These are phyloP conservation scores for Colletotrichum tropicale DNA, from an alignment of 2,329 filamentous ascomycete genomes.

Conservation along the genomic window DNA sequence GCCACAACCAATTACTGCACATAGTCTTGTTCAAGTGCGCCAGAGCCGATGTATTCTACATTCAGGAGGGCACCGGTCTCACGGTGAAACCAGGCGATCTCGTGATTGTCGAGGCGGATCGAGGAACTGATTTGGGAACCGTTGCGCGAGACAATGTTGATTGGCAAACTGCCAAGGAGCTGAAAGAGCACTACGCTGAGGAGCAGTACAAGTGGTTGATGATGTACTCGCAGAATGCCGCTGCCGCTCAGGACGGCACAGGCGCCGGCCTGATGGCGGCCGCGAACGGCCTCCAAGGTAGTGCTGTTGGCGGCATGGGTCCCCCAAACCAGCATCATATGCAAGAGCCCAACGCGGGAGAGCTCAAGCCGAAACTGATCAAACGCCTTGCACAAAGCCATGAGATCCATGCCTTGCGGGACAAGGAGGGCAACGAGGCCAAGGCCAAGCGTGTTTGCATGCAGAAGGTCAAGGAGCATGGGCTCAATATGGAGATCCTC, in stretches of 20 bases:
- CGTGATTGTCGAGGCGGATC: slow-evolving; percentile 96
- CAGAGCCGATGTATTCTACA: slow-evolving; percentile 94
- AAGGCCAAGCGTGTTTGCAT: slow-evolving; percentile 97
- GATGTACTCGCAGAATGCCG: slow-evolving; percentile 91
- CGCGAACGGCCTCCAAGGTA: slow-evolving; percentile 67
- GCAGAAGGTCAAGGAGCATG: slow-evolving; percentile 94
- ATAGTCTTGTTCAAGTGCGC: slow-evolving; percentile 97
- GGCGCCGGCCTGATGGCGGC: slow-evolving; percentile 68
- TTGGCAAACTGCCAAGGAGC: slow-evolving; percentile 83
- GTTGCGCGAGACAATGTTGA: slow-evolving; percentile 88
- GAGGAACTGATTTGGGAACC: slow-evolving; percentile 92
- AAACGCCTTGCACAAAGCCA: slow-evolving; percentile 92
- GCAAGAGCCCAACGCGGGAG: slow-evolving; percentile 72
- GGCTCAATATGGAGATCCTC: slow-evolving; percentile 96
- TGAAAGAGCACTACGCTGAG: slow-evolving; percentile 90
- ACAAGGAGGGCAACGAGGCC: slow-evolving; percentile 97
- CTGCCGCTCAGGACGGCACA: slow-evolving; percentile 63
- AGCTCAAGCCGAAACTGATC: slow-evolving; percentile 95
- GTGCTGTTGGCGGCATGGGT: slow-evolving; percentile 79
- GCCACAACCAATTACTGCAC: slow-evolving; percentile 75
- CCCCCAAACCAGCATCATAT: slow-evolving; percentile 75
- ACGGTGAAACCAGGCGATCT: slow-evolving; percentile 90
- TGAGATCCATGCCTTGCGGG: slow-evolving; percentile 85
- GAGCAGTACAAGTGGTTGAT: slow-evolving; percentile 98
- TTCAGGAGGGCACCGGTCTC: slow-evolving; percentile 92